Percentiles rank a stretch among this genome's conserved stretches.
Conservation (phyloP, 768 basidiomycete species). For the Calvatia gigantea region DNA sequence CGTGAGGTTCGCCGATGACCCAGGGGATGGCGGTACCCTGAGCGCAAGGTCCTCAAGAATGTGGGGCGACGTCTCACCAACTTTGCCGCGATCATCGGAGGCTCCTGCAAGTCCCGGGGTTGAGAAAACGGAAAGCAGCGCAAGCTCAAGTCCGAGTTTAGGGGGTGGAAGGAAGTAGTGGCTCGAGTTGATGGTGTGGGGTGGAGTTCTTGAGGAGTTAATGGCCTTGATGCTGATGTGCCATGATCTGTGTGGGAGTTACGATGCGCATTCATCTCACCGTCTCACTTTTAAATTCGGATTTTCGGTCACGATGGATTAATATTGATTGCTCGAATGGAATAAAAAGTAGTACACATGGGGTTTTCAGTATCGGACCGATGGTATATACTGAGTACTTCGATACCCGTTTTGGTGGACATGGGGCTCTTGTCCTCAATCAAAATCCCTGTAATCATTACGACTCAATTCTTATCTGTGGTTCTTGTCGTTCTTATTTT, state of each 20-base stretch:
- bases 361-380: neutral
- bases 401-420: neutral
- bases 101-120: neutral
- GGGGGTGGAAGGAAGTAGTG: slow-evolving; percentile 3
- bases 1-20: slow-evolving; percentile 30
- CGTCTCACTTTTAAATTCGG: neutral
- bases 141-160: neutral
- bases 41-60: slow-evolving; percentile 1
- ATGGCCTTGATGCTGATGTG: neutral
- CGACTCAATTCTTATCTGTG: neutral
- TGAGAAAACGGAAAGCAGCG: slow-evolving; percentile 6
- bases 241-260: neutral
- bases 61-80: neutral
- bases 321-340: neutral
- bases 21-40: neutral
- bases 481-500: neutral
- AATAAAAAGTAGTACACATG: neutral
- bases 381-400: neutral
- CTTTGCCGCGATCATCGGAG: neutral
- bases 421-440: neutral
- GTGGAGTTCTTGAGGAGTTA: neutral
- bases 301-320: neutral
- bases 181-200: neutral
- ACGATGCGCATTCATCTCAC: neutral
- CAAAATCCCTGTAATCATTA: neutral